Conservation (phyloP, 257 asterid species). For the Solanum sitiens region DNA sequence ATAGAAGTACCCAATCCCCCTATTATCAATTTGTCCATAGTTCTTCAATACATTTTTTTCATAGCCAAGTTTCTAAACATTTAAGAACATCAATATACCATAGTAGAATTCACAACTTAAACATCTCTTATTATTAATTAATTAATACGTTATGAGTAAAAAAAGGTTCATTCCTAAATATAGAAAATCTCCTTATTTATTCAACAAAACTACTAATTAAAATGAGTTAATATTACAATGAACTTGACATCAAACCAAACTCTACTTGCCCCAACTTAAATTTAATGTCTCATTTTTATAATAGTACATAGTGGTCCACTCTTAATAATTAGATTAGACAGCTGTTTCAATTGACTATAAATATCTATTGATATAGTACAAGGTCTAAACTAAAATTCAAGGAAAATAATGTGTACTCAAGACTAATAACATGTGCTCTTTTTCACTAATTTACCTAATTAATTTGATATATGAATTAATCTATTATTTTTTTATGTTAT, state of each 20-base stretch:
- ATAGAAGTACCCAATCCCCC: neutral
- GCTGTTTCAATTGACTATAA: neutral
- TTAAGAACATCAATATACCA: neutral
- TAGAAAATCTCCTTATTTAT: neutral
- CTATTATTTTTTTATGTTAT: neutral
- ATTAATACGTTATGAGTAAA: neutral
- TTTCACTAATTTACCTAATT: neutral
- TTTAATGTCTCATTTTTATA: neutral
- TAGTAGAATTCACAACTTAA: neutral
- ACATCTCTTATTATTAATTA: neutral
- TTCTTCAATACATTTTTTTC: neutral
- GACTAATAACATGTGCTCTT: neutral
- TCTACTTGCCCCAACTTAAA: neutral
- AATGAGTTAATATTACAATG: neutral
- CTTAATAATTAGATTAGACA: neutral
- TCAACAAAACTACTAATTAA: neutral
- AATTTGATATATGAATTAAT: neutral
- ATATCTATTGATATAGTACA: neutral
- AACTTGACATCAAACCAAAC: neutral
- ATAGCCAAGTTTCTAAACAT: neutral
- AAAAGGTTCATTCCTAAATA: neutral
- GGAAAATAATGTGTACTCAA: neutral
- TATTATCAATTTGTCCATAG: neutral
- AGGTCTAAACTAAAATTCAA: neutral
- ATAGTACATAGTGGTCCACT: neutral